phyloP scores from a whole-genome alignment of 2,329 filamentous ascomycete genomes.

The Xylaria polymorpha region DNA sequence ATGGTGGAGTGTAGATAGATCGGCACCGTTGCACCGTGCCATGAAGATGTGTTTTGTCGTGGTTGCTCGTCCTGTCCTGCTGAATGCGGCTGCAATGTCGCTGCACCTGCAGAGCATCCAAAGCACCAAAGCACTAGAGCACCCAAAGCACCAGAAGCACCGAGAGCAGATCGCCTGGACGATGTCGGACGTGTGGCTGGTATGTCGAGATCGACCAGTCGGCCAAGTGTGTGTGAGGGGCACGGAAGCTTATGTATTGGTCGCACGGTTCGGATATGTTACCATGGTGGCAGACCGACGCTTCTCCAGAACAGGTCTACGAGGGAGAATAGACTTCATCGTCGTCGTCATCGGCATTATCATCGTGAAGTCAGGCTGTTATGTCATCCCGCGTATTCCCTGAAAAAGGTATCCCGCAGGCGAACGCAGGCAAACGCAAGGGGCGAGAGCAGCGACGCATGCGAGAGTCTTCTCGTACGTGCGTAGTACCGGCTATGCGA shows the following conservation, averaged over 20 bases:
- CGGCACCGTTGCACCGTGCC: slow-evolving; percentile 42
- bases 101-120: slow-evolving; percentile 46
- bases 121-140: slow-evolving; percentile 38
- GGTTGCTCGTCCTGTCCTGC: slow-evolving; percentile 34
- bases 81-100: slow-evolving; percentile 44
- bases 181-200: slow-evolving; percentile 39
- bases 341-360: not conserved
- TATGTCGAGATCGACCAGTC: slow-evolving; percentile 35
- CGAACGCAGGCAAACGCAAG: slow-evolving; percentile 31
- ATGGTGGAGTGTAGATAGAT: slow-evolving; percentile 43
- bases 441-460: slow-evolving; percentile 42
- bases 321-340: not conserved
- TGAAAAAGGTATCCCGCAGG: slow-evolving; percentile 46
- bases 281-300: not conserved
- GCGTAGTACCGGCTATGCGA: slow-evolving; percentile 9
- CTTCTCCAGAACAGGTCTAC: not conserved
- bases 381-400: slow-evolving; percentile 38
- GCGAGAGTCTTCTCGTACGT: slow-evolving; percentile 13
- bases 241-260: slow-evolving; percentile 29
- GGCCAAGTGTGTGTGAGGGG: slow-evolving; percentile 35
- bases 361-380: slow-evolving; percentile 17
- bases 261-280: not conserved
- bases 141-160: slow-evolving; percentile 33
- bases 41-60: slow-evolving; percentile 39
- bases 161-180: slow-evolving; percentile 42